Percentiles rank a stretch among this genome's conserved stretches.
phyloP scores from a whole-genome alignment of 352 stramenopile species.

The Pythium oligandrum region DNA sequence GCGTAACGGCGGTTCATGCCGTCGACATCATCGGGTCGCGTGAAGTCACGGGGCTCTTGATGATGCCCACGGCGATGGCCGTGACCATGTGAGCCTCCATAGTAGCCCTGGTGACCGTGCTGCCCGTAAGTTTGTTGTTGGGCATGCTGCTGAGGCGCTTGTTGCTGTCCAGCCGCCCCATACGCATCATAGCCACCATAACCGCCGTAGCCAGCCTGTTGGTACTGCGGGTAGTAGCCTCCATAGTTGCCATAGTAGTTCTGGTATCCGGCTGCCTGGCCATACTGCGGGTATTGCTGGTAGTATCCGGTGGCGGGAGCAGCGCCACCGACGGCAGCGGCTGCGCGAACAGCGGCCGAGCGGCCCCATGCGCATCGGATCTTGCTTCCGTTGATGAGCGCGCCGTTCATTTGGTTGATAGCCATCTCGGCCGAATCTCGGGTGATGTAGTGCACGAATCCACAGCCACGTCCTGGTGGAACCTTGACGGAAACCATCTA shows the following conservation, averaged over 20 bases:
- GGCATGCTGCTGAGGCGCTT: constrained; percentile 31
- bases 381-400: constrained; percentile 69
- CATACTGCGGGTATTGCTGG: constrained; percentile 52
- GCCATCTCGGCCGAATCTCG: constrained; percentile 81
- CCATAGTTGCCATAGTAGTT: no score
- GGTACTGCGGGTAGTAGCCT: constrained; percentile 1
- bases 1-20: constrained; percentile 77
- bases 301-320: constrained; percentile 34
- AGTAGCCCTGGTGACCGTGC: constrained; percentile 21
- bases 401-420: constrained; percentile 88
- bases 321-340: not conserved
- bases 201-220: constrained; percentile 9
- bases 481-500: constrained; percentile 82
- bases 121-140: constrained; percentile 30
- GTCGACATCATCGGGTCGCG: constrained; percentile 63
- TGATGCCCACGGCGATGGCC: constrained; percentile 20
- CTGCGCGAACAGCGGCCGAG: constrained; percentile 53
- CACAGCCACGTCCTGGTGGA: constrained; percentile 83
- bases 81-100: constrained; percentile 25
- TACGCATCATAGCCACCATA: constrained; percentile 59
- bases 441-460: constrained; percentile 86
- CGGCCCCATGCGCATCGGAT: constrained; percentile 88
- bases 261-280: constrained; percentile 18
- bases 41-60: constrained; percentile 66
- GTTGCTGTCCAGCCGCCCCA: constrained; percentile 30